Conservation (phyloP, 306 rosid species). For the Fragaria iinumae region DNA sequence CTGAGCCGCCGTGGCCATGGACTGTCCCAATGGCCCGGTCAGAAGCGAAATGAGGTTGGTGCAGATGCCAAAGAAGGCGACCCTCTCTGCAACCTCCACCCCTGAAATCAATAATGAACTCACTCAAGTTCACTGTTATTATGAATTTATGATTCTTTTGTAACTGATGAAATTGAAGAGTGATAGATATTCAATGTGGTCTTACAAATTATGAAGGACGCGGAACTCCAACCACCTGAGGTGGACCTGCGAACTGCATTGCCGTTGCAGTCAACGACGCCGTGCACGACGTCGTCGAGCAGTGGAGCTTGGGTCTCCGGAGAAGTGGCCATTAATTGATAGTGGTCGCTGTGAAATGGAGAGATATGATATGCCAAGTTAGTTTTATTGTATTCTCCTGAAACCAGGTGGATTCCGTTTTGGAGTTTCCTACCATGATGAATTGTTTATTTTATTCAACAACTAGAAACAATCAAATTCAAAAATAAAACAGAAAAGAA, state of each 20-base stretch:
- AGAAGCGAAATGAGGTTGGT: conserved; percentile 35
- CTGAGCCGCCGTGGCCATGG: conserved; percentile 33
- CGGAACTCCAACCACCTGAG: conserved; percentile 48
- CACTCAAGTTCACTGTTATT: too few relatives aligned
- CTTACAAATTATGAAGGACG: conserved; percentile 37
- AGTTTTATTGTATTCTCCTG: too few relatives aligned
- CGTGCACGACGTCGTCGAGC: conserved; percentile 22
- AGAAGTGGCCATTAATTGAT: neutral
- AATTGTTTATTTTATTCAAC: too few relatives aligned
- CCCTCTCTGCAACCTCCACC: conserved; percentile 44
- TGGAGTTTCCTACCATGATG: too few relatives aligned
- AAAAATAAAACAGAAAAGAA: too few relatives aligned
- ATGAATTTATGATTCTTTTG: too few relatives aligned
- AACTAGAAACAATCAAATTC: too few relatives aligned
- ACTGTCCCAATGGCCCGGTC: conserved; percentile 35
- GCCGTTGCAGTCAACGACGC: conserved; percentile 36
- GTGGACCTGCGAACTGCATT: conserved; percentile 25
- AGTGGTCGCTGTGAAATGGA: neutral
- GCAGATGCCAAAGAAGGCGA: conserved; percentile 33
- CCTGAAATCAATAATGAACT: conserved; percentile 8
- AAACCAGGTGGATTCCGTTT: too few relatives aligned
- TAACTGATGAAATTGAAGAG: neutral
- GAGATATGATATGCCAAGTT: too few relatives aligned
- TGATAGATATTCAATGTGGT: too few relatives aligned
- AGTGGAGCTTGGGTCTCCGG: neutral